A percentile compares a stretch with the other conserved stretches of the same genome.
Conservation (phyloP, 306 rosid species). For the Abrus pulchellus region DNA sequence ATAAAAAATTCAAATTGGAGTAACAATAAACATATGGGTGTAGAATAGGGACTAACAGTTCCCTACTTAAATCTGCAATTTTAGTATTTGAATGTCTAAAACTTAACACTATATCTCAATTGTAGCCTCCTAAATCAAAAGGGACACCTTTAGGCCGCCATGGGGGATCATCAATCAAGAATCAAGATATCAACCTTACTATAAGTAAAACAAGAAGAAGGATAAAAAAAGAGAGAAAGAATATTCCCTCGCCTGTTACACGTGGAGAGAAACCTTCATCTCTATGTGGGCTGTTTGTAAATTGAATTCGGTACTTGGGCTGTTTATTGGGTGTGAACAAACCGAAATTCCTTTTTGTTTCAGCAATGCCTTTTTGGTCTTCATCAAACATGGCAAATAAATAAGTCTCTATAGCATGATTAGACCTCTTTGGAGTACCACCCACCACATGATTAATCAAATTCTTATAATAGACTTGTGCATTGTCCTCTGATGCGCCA, state of each 20-base stretch:
- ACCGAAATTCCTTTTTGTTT: conserved; percentile 49
- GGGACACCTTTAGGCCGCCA: too few species aligned
- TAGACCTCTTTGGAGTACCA: conserved; percentile 61
- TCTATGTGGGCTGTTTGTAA: background rate
- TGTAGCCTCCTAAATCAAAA: too few species aligned
- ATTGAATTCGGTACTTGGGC: conserved; percentile 41
- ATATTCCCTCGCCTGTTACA: too few species aligned
- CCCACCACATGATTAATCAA: conserved; percentile 53
- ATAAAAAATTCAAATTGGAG: too few species aligned
- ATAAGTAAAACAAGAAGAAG: background rate
- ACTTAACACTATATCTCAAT: too few species aligned
- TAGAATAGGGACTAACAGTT: too few species aligned
- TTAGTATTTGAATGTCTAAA: too few species aligned
- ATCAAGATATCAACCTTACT: background rate
- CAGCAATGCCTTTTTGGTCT: conserved; percentile 7
- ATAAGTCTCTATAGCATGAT: conserved; percentile 41
- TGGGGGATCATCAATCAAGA: too few species aligned
- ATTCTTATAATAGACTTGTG: conserved; percentile 53
- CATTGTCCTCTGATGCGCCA: conserved; percentile 51
- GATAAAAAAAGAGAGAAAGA: background rate
- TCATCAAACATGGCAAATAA: conserved; percentile 68
- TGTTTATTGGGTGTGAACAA: conserved; percentile 44
- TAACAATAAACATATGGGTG: too few species aligned
- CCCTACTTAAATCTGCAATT: too few species aligned
- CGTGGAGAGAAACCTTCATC: too few species aligned